phyloP scores from a whole-genome alignment of 805 yeast species.

The Myxozyma monticola region DNA sequence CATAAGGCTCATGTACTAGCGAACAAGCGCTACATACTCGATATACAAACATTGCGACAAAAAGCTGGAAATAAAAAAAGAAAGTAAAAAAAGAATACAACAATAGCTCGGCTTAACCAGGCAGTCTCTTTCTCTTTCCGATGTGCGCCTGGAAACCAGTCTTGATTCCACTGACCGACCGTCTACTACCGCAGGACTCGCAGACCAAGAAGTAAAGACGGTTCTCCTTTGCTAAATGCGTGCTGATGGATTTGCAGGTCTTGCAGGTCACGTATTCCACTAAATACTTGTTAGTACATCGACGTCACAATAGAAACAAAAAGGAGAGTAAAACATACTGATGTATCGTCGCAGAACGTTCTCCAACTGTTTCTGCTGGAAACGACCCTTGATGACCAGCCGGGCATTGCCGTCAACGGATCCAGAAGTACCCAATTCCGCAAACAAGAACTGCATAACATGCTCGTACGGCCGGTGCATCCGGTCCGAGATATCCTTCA shows the following conservation, averaged over 20 bases:
- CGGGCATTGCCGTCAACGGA: slow-evolving; percentile 98
- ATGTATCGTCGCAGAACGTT: slow-evolving; percentile 94
- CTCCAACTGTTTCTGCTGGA: slow-evolving; percentile 96
- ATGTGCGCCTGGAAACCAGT: slow-evolving; percentile 99
- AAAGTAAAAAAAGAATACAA: background rate
- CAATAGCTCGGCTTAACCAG: slow-evolving; percentile 18
- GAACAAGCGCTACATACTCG: background rate
- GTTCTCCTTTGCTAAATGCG: slow-evolving; percentile 94
- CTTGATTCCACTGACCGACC: slow-evolving; percentile 95
- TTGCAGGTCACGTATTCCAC: slow-evolving; percentile 97
- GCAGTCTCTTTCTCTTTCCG: slow-evolving; percentile 64
- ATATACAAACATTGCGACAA: background rate
- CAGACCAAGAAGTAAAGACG: slow-evolving; percentile 97
- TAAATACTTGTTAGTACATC: slow-evolving; percentile 3
- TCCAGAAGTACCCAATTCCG: slow-evolving; percentile 99
- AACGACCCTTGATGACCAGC: slow-evolving; percentile 95
- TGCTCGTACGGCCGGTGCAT: slow-evolving; percentile 97
- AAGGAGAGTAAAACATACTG: slow-evolving; percentile 30
- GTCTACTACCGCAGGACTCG: slow-evolving; percentile 95
- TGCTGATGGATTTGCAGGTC: slow-evolving; percentile 97
- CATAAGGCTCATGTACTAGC: background rate
- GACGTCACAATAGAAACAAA: background rate
- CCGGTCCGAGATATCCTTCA: slow-evolving; percentile 89
- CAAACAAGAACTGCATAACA: slow-evolving; percentile 92
- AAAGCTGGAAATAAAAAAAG: background rate